These are phyloP conservation scores for Dactylis glomerata DNA, from an alignment of 176 grass and related monocot genomes.

Conservation along the genomic window DNA sequence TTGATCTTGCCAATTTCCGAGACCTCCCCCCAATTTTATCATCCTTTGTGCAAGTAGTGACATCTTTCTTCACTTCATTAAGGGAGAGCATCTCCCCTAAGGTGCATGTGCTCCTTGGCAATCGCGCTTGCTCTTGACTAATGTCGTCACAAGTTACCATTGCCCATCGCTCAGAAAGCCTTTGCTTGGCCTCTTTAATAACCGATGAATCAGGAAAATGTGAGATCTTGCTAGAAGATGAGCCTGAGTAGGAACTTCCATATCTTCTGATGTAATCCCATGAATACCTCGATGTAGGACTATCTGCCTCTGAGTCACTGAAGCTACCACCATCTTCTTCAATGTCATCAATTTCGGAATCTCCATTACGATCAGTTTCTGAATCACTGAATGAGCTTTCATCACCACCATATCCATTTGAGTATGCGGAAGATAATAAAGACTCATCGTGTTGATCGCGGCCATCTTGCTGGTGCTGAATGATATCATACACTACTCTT, in stretches of 20 bases:
- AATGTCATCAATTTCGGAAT: conserved; percentile 34
- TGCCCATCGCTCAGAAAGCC: conserved; percentile 79
- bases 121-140: conserved; percentile 29
- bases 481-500: conserved; percentile 21
- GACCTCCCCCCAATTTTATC: conserved; percentile 20
- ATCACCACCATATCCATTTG: conserved; percentile 81
- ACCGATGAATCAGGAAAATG: conserved; percentile 75
- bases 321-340: conserved; percentile 50
- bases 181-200: conserved; percentile 74
- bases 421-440: conserved; percentile 65
- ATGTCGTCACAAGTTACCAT: conserved; percentile 52
- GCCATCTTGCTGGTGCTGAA: conserved; percentile 22
- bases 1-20: conserved; percentile 54
- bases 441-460: conserved; percentile 57
- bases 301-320: conserved; percentile 52
- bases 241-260: conserved; percentile 47
- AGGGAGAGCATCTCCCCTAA: conserved; percentile 89
- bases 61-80: conserved; percentile 42
- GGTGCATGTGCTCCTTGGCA: conserved; percentile 58
- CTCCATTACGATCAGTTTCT: conserved; percentile 44
- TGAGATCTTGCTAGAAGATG: conserved; percentile 47
- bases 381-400: conserved; percentile 77
- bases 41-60: conserved; percentile 34
- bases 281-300: conserved; percentile 48
- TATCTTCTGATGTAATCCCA: conserved; percentile 55